Evolutionary conservation across 495 filamentous ascomycete species (phyloP).

Genomic region (Symbiotaphrina buchneri): DNA sequence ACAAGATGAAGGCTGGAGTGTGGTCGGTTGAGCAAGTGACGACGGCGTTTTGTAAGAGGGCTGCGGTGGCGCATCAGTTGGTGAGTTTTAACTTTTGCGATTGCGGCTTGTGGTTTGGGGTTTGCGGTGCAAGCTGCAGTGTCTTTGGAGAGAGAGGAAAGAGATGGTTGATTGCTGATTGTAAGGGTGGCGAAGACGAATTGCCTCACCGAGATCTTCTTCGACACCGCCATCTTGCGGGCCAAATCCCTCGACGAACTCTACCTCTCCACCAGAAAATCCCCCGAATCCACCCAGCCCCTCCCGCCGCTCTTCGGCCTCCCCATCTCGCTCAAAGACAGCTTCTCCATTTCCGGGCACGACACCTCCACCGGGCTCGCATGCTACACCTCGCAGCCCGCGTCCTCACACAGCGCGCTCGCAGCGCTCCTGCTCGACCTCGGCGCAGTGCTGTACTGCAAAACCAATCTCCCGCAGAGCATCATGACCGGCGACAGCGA

Average conservation of each 20-base stretch:
- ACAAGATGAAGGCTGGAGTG: not conserved
- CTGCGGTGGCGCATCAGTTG: slow-evolving; percentile 1
- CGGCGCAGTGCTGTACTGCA: slow-evolving; percentile 18
- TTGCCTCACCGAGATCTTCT: slow-evolving; percentile 19
- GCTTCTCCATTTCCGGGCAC: slow-evolving; percentile 40
- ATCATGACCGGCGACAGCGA: slow-evolving; percentile 16
- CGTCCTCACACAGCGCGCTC: not conserved
- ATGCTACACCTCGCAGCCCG: slow-evolving; percentile 1
- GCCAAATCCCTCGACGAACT: slow-evolving; percentile 13
- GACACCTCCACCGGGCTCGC: slow-evolving; percentile 44
- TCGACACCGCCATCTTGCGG: slow-evolving; percentile 12
- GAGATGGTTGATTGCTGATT: not conserved
- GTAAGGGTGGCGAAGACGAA: too few species aligned
- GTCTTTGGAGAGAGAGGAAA: not conserved
- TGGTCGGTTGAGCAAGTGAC: not conserved
- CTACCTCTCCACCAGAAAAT: too few species aligned
- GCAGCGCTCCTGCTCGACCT: not conserved
- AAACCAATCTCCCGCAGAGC: slow-evolving; percentile 20
- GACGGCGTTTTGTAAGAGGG: slow-evolving; percentile 1
- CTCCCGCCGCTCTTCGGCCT: too few species aligned
- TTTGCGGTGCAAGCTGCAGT: not conserved
- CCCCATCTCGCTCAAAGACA: slow-evolving; percentile 45
- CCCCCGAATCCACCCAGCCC: too few species aligned
- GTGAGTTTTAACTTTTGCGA: slow-evolving; percentile 1
- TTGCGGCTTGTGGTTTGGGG: not conserved